Base-by-base conservation (phyloP, 176 grass and related monocot species). In the Oryza nivara region DNA sequence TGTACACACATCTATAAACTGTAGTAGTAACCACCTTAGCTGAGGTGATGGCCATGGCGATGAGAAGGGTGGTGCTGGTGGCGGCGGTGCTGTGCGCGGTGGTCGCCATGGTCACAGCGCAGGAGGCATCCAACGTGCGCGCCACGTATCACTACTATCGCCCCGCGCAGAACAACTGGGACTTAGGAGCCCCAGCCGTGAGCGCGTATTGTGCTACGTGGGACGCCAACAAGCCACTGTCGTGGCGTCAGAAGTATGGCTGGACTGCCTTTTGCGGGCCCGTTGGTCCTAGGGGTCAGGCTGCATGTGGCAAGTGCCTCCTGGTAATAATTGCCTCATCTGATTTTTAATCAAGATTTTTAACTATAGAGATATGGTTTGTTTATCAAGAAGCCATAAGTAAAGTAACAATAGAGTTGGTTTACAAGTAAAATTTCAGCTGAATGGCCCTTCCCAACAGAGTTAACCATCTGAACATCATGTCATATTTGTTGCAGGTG, bases 71-170 rank as follows among this genome's bases (percentile, higher is more conserved):
- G 38, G 0, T 11, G 40, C 14, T 87, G 9, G 66, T 17, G 14
- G 78, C 77, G 47, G 82, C 20, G 13, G 70, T 86, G 28, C 72
- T 90, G 0, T 86, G 71, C 46, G 44, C 56, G 23, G 61, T 20
- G 35, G 46, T 60, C 4, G 63, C 32, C 15, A 60, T 45, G 67
- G 70, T 36, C 0, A 0, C 64, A 22, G 85, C 85, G 12, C 85
- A 92, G 75, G 12, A 81, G 86, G 90, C 78, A 19, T 74, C 0
- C 17, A 60, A 80, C 68, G 93, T 92, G 34, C 82, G 73, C 2
- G 88, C 90, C 28, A 90, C 90, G 15, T 88, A 84, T 63, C 40
- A 92, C 61, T 77, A 61, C 60, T 84, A 95, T 73, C 38, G 56
- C 3, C 85, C 86, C 15, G 22, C 20, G 40, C 41, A 88, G 67